Evolutionary conservation across 2,329 filamentous ascomycete genomes (phyloP), one percentile per base, ranked within the genome.

Genomic region (Xylaria sp.): DNA sequence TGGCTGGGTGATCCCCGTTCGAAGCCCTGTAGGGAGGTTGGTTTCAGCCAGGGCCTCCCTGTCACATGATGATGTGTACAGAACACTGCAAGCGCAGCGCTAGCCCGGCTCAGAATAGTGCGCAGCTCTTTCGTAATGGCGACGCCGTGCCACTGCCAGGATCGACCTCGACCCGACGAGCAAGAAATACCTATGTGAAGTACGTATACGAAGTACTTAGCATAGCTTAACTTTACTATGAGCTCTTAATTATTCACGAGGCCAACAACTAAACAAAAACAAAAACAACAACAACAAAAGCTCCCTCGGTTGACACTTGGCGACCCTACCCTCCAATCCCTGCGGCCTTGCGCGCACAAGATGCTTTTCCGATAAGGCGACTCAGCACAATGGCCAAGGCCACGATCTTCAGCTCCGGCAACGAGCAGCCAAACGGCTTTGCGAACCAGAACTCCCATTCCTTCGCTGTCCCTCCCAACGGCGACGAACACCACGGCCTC

Each of bases 311-410:
- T 30, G 23, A 30, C 23, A 4, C 23, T 30, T 30, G 23, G 23
- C 23, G 23, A 30, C 23, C 23, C 23, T 30, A 4, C 23, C 23
- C 23, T 30, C 23, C 23, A 30, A 30, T 30, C 23, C 23, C 23
- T 3, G 23, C 23, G 23, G 23, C 23, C 59, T 55, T 57, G 55
- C 61, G 58, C 61, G 63, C 42, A 46, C 69, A 75, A 70, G 65
- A 77, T 77, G 75, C 72, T 71, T 65, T 69, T 70, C 59, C 70
- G 70, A 73, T 76, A 73, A 73, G 62, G 71, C 68, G 62, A 76
- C 74, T 74, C 73, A 70, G 71, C 65, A 74, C 68, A 62, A 78
- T 77, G 76, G 74, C 74, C 71, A 75, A 76, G 74, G 75, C 74
- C 74, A 74, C 71, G 68, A 67, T 66, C 58, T 66, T 67, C 49